Evolutionary conservation across 2,329 filamentous ascomycete species (phyloP).

Genomic region (Diaporthe sp.): DNA sequence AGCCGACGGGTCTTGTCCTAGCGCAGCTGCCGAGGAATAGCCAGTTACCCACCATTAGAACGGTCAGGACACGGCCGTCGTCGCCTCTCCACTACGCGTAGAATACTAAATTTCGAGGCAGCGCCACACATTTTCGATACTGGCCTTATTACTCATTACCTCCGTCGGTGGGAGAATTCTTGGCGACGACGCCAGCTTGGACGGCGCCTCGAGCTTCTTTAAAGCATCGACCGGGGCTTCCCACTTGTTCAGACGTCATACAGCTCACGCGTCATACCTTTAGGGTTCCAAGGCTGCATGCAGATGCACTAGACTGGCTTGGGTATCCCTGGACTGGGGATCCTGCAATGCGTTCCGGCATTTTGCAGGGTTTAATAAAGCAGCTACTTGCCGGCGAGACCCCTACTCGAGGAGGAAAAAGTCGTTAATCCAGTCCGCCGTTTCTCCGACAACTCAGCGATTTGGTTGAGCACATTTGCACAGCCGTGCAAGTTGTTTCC

Average conservation of each 20-base stretch:
- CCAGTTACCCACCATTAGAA: not conserved
- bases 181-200: constrained; percentile 8
- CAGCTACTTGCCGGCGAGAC: constrained; percentile 5
- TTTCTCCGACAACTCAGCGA: not conserved
- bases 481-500: not conserved
- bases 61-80: not conserved
- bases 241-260: constrained; percentile 24
- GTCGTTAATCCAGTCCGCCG: not conserved
- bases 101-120: not conserved
- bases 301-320: constrained; percentile 22
- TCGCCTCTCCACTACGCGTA: not conserved
- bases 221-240: constrained; percentile 22
- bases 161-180: not conserved
- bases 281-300: constrained; percentile 35
- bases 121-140: not conserved
- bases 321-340: constrained; percentile 20
- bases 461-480: not conserved
- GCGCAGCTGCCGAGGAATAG: constrained; percentile 15
- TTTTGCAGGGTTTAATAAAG: constrained; percentile 16
- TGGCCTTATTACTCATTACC: not conserved
- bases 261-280: constrained; percentile 29
- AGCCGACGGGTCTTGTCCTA: constrained; percentile 12
- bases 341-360: constrained; percentile 14
- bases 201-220: constrained; percentile 23
- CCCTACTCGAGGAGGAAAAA: constrained; percentile 8